phyloP scores from a whole-genome alignment of 2,329 filamentous ascomycete species.

The Plenodomus biglobosus region DNA sequence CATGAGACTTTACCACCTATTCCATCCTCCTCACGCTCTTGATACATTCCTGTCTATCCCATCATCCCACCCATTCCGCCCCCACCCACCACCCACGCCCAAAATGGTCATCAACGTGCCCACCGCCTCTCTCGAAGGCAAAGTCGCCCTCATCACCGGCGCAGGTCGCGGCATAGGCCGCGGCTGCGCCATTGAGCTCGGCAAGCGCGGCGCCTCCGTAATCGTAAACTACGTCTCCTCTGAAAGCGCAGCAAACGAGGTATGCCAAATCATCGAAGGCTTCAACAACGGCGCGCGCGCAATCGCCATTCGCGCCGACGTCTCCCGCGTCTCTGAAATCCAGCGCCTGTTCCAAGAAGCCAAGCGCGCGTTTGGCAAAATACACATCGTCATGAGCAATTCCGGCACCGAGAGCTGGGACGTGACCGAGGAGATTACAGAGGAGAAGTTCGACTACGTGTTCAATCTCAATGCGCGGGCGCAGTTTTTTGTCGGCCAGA shows the following conservation, averaged over 20 bases:
- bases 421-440: conserved; percentile 66
- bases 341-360: conserved; percentile 56
- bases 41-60: neutral
- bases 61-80: conserved; percentile 26
- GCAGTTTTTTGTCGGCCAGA: conserved; percentile 77
- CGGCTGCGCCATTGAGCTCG: conserved; percentile 68
- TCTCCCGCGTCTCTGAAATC: conserved; percentile 58
- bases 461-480: conserved; percentile 69
- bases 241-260: conserved; percentile 52
- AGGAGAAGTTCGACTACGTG: conserved; percentile 72
- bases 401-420: conserved; percentile 67
- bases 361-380: conserved; percentile 48
- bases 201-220: conserved; percentile 63
- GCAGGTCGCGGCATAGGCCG: conserved; percentile 66
- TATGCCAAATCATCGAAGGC: conserved; percentile 49
- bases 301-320: conserved; percentile 62
- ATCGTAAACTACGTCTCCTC: conserved; percentile 67
- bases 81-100: conserved; percentile 7
- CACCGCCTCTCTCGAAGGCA: conserved; percentile 54
- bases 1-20: neutral
- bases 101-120: conserved; percentile 49
- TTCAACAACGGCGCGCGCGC: conserved; percentile 54
- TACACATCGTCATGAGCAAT: conserved; percentile 56
- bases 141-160: conserved; percentile 64
- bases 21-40: neutral